Base-by-base conservation (phyloP, 2,329 filamentous ascomycete genomes). In the Sporothrix luriei region DNA sequence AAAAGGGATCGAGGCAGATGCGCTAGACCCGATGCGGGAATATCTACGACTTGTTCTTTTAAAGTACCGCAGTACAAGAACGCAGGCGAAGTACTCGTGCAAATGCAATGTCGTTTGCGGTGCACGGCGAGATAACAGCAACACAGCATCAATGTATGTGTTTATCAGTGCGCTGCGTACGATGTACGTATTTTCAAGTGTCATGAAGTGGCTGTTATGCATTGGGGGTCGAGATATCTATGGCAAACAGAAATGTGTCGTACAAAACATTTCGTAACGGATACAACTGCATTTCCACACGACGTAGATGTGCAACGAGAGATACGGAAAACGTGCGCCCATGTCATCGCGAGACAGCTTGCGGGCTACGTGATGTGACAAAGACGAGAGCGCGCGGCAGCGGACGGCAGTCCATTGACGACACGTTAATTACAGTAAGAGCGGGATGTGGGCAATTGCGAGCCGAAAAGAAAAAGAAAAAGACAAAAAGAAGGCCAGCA, bases 11-110 rank as follows among this genome's bases (percentile, higher is more conserved):
- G 26, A 26, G 38, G 3, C 11, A 19, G 21, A 33, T 5, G 24
- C 46, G 65, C 65, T 67, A 67, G 26, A 4, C 65, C 51, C 2
- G 13, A 67, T 57, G 51, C 33, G 51, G 65, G 9, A 67, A 24
- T n/a, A 52, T 38, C 26, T 66, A 38, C 62, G 46, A 66, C 62
- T 29, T n/a, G 59, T 3, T 38, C 9, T 52, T 52, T n/a, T 9
- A 9, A 46, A 21, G 38, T 62, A 61, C 57, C 38, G 21, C 16
- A 24, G 16, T 48, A 43, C 33, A 61, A 13, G 29, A 38, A 57
- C 52, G 10, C 5, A 16, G 21, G 5, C 24, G 24, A 26, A 29
- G 26, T 29, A 9, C 52, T 26, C 29, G 29, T 57, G 16, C 29
- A 16, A 57, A 33, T 16, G 29, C 54, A 57, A 57, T 19, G 14